Evolutionary conservation across 1,139 yeast genomes (phyloP).

Genomic region (Scheffersomyces illinoinensis): DNA sequence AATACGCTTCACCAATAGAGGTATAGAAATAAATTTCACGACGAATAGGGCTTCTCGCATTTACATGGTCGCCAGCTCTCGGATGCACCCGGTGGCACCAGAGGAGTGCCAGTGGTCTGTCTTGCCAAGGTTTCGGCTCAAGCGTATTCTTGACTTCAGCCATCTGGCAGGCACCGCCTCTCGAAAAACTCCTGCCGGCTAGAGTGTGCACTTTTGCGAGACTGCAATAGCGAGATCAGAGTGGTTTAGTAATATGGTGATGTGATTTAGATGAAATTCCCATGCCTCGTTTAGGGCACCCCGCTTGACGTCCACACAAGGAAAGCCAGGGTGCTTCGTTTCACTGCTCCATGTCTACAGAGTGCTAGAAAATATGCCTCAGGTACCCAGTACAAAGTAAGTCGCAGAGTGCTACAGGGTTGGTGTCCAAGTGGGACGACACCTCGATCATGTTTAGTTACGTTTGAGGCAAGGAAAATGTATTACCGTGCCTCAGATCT

Average conservation of each 20-base stretch:
- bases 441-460: not conserved
- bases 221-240: not conserved
- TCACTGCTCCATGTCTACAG: not conserved
- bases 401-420: not conserved
- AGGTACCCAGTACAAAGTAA: not conserved
- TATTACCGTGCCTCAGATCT: not conserved
- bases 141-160: not conserved
- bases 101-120: no score
- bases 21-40: no score
- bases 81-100: not conserved
- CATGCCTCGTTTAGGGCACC: not conserved
- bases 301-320: not conserved
- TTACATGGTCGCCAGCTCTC: not conserved
- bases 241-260: not conserved
- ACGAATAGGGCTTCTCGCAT: no score
- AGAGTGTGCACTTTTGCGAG: not conserved
- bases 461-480: not conserved
- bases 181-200: not conserved
- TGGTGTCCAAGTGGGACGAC: not conserved
- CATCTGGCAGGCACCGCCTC: not conserved
- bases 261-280: not conserved
- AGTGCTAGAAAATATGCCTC: not conserved
- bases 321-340: not conserved
- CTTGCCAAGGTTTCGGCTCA: not conserved
- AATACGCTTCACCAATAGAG: no score